Conservation (phyloP, 139 green algal genomes). For the Chlamydomonas applanata region DNA sequence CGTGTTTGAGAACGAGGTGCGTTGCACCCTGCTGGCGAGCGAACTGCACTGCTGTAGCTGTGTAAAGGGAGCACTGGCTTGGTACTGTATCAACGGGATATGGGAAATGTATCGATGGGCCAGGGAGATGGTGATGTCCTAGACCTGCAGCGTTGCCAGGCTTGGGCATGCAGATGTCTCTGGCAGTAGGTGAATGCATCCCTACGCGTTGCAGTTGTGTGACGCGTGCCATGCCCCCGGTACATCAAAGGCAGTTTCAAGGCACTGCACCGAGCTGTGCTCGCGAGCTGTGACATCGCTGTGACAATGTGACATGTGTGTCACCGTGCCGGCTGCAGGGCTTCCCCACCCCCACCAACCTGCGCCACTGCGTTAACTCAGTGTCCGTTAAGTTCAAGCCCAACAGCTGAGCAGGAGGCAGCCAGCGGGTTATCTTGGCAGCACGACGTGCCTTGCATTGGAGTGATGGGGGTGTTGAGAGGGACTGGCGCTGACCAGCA, state of each 20-base stretch:
- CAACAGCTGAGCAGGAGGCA: too few species aligned
- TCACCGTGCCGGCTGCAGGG: conserved; percentile 48
- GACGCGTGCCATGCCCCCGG: not conserved
- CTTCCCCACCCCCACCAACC: conserved; percentile 88
- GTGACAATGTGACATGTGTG: not conserved
- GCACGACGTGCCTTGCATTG: too few species aligned
- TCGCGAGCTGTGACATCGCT: not conserved
- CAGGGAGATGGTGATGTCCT: not conserved
- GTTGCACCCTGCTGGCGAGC: not conserved
- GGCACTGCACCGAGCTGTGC: not conserved
- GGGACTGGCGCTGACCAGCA: too few species aligned
- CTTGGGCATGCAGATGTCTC: too few species aligned
- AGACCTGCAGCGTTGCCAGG: not conserved
- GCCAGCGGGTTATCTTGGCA: too few species aligned
- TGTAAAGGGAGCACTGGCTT: too few species aligned
- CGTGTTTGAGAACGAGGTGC: conserved; percentile 86
- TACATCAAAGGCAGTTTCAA: not conserved
- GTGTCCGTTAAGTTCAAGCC: conserved; percentile 78
- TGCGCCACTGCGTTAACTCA: conserved; percentile 94
- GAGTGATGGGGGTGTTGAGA: too few species aligned
- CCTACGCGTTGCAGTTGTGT: too few species aligned
- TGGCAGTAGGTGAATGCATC: too few species aligned
- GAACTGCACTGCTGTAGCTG: not conserved
- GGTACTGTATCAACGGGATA: too few species aligned
- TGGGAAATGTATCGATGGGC: too few species aligned